Evolutionary conservation across 306 rosid species (phyloP), one percentile per base, ranked within the genome.

Genomic region (Vigna hirtella): DNA sequence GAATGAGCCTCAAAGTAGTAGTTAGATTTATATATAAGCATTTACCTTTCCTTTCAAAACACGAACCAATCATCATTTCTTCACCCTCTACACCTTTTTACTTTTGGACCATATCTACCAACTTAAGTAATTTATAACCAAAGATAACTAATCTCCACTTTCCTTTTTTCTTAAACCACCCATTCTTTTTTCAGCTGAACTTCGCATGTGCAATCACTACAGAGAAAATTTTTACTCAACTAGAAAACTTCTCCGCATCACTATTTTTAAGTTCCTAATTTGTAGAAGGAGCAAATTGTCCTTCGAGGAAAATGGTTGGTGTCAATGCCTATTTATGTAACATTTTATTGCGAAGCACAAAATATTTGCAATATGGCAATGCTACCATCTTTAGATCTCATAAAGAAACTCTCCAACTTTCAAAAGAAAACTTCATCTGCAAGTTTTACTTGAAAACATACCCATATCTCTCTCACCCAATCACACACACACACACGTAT

Each of bases 41-140:
- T 68, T 73, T 70, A 74, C 66, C 85, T 73, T 81, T 63, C 80
- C 87, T 86, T 83, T 72, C 49, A 77, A 72, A 86, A 82, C 85
- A 83, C 79, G 84, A 66, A 77, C 55, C 3, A 48, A 64, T 77
- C 76, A 86, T 86, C 82, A 70, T 53, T 72, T 70, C 45, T 22
- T 30, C 69, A 20, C 77, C 16, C 20, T 48, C 70, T 50, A 9
- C 38, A 30, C 32, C 66, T 73, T 68, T 59, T 74, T 9, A 24
- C 65, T 57, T 82, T 56, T 72, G 78, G 28, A 66, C 66, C 69
- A 76, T 63, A 73, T 85, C 79, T 26, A 72, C 75, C 73, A 72
- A n/a, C 58, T 16, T 52, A 42, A 67, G 80, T 83, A 66, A 66
- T 73, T 51, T 66, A 9, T 50, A 50, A 78, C 58, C 11, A 50